These are phyloP conservation scores for Rhodotorula diobovata DNA, from an alignment of 768 basidiomycete species.

Conservation along the genomic window DNA sequence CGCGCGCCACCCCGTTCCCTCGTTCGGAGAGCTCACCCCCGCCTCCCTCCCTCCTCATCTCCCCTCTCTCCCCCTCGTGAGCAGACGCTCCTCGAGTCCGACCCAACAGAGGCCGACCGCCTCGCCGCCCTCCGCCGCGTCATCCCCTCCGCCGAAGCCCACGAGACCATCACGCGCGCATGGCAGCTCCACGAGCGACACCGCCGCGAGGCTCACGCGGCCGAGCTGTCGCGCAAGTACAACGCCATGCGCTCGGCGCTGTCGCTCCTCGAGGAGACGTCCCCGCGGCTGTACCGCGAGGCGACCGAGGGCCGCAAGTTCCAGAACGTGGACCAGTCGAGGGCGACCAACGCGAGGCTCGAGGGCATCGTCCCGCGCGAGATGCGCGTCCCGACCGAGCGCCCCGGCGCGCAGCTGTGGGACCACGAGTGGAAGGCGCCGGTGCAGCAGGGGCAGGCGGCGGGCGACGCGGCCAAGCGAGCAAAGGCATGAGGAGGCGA, in stretches of 20 bases:
- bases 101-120: constrained; percentile 26
- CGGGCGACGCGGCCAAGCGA: not conserved
- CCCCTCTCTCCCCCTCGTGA: too few relatives aligned
- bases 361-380: constrained; percentile 75
- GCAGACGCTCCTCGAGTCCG: constrained; percentile 34
- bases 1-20: accelerated
- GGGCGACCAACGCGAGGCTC: constrained; percentile 62
- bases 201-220: constrained; percentile 63
- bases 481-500: not conserved
- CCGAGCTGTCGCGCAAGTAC: constrained; percentile 70
- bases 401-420: constrained; percentile 58
- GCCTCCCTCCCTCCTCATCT: not conserved
- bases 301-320: constrained; percentile 49
- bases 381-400: constrained; percentile 76
- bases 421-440: constrained; percentile 37
- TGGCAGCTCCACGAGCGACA: constrained; percentile 78
- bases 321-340: constrained; percentile 61
- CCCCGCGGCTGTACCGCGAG: constrained; percentile 35
- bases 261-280: constrained; percentile 61
- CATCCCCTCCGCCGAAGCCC: constrained; percentile 82
- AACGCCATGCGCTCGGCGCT: constrained; percentile 77
- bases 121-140: constrained; percentile 63
- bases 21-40: too few relatives aligned
- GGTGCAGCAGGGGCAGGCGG: not conserved
- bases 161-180: constrained; percentile 86